Base-by-base conservation (phyloP, 2,329 filamentous ascomycete species). In the Neurospora sp. region DNA sequence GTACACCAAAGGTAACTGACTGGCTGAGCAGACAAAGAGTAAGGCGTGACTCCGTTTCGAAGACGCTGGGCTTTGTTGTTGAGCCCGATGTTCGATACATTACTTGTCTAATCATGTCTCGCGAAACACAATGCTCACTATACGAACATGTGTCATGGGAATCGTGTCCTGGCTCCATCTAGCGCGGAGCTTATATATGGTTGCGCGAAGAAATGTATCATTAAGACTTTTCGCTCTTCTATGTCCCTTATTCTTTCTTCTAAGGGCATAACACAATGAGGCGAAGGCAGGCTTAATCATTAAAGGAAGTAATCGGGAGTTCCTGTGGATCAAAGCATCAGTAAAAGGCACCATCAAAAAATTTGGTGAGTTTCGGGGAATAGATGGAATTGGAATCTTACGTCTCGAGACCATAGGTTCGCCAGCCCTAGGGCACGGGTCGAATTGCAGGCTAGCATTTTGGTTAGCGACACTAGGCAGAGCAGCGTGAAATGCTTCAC, bases 301-400 rank as follows among this genome's bases (percentile, higher is more conserved):
- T 92, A 99, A 81, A 98, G 91, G 92, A 99, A 99, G 86, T 99
- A 99, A 82, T 99, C 95, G 70, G 95, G 95, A 74, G 96, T 99
- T 78, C 88, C 87, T 89, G 73, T 40, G n/a, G 36, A 36, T 8
- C 23, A 5, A 19, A 39, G 71, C 74, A 66, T 78, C 67, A 70
- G 57, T 17, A 28, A 8, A 36, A 23, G 2, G 1, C n/a, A 36
- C 17, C 2, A 33, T 52, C 15, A 8, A 11, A 28, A 11, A 6
- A 8, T 15, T 23, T 39, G 36, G 43, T 36, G 8, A 17, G 12
- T 33, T 28, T 62, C 23, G 12, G 28, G 12, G 28, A 62, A 28
- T 65, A 39, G 8, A 66, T 46, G 8, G 36, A 41, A 52, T 67
- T 46, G 19, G 66, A 41, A 68, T 81, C 87, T 81, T 84, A 88